Evolutionary conservation across 768 basidiomycete genomes (phyloP).

Genomic region (Russula sp.): DNA sequence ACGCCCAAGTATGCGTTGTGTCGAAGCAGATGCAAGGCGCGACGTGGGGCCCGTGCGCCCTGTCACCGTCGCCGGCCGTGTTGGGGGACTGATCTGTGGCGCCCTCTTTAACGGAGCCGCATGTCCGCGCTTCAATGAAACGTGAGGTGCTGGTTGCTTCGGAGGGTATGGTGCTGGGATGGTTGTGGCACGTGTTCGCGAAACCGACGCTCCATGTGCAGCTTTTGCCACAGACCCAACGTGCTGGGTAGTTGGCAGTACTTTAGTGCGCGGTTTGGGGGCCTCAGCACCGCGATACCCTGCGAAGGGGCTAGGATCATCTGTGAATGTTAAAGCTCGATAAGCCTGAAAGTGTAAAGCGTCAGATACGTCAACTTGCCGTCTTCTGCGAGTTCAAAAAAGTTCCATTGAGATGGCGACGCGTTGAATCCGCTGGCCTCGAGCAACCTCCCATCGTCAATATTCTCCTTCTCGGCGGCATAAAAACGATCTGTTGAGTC

Average conservation of each 20-base stretch:
- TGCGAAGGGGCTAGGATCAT: conserved; percentile 6
- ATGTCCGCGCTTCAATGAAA: background rate
- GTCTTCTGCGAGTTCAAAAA: conserved; percentile 9
- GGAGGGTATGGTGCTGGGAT: background rate
- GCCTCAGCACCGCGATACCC: background rate
- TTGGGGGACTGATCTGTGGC: background rate
- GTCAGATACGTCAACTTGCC: conserved; percentile 7
- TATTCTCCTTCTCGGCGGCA: conserved; percentile 14
- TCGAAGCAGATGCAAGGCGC: background rate
- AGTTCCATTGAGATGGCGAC: conserved; percentile 12
- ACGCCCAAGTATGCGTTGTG: background rate
- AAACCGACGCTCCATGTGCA: background rate
- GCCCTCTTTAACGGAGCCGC: background rate
- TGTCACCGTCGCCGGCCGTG: background rate
- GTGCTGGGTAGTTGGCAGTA: background rate
- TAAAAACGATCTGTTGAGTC: conserved; percentile 28
- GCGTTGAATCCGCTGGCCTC: conserved; percentile 11
- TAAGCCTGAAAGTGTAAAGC: background rate
- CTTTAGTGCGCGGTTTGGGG: background rate
- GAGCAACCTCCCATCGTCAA: conserved; percentile 10
- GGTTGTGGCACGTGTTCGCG: background rate
- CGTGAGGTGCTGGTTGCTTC: background rate
- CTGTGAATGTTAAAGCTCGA: background rate
- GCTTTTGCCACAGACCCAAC: background rate
- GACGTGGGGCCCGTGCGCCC: background rate